These are phyloP conservation scores for Chloromonas sp. DNA, from an alignment of 163 green algal genomes.

Conservation along the genomic window DNA sequence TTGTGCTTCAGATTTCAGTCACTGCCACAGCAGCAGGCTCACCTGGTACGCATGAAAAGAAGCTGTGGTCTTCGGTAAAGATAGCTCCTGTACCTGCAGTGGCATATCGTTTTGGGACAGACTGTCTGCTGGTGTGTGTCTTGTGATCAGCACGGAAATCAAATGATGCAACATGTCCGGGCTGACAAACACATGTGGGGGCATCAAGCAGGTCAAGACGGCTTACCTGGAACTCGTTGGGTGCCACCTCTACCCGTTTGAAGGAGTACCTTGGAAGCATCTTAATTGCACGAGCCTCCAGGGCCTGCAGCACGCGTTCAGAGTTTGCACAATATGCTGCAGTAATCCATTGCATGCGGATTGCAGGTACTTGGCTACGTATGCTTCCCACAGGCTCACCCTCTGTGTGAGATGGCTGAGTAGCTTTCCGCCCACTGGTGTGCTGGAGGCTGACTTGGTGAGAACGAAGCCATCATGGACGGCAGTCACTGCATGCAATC, in stretches of 20 bases:
- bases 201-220: no score
- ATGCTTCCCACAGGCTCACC: background rate
- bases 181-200: no score
- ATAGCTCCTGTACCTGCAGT: background rate
- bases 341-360: background rate
- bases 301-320: slow-evolving; percentile 1
- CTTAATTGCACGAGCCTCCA: slow-evolving; percentile 49
- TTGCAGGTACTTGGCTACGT: no score
- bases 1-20: no score
- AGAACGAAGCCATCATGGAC: slow-evolving; percentile 92
- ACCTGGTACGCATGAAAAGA: background rate
- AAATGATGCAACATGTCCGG: no score
- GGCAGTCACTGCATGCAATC: slow-evolving; percentile 57
- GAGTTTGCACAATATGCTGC: background rate
- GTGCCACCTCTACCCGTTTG: slow-evolving; percentile 47
- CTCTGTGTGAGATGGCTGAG: slow-evolving; percentile 62
- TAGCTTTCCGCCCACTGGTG: slow-evolving; percentile 61
- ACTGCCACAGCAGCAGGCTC: background rate
- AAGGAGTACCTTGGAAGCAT: slow-evolving; percentile 77
- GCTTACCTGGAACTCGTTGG: slow-evolving; percentile 43
- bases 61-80: background rate
- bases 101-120: no score
- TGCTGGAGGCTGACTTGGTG: slow-evolving; percentile 63
- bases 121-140: no score
- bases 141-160: no score